Evolutionary conservation across 208 protist species (phyloP).

Genomic region (Trypanosoma boissoni): DNA sequence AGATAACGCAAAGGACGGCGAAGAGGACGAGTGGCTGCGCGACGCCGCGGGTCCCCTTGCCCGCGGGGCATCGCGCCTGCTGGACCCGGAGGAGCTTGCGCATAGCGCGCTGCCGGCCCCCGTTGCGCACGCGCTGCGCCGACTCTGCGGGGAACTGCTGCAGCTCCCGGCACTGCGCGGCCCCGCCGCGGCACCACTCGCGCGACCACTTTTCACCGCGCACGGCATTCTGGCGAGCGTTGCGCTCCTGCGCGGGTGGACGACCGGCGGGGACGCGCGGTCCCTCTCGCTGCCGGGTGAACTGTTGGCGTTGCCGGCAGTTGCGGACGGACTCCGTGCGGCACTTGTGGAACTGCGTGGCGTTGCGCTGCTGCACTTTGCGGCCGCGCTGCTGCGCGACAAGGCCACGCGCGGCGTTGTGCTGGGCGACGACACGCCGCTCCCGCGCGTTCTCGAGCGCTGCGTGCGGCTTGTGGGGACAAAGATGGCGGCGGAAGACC

Average conservation of each 20-base stretch:
- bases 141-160: slow-evolving; percentile 17
- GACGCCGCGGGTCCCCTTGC: slow-evolving; percentile 19
- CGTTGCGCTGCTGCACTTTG: slow-evolving; percentile 66
- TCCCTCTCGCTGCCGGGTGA: background rate
- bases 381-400: slow-evolving; percentile 44
- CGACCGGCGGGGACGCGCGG: background rate
- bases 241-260: background rate
- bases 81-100: slow-evolving; percentile 10
- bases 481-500: slow-evolving; percentile 48
- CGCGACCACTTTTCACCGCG: slow-evolving; percentile 11
- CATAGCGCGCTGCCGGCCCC: background rate
- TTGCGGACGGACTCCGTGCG: slow-evolving; percentile 30
- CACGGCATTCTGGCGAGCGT: slow-evolving; percentile 22
- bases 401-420: slow-evolving; percentile 33
- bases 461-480: slow-evolving; percentile 61
- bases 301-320: slow-evolving; percentile 15
- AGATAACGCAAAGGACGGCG: too few species aligned
- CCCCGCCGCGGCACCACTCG: slow-evolving; percentile 4
- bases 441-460: slow-evolving; percentile 40
- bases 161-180: background rate
- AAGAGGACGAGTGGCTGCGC: slow-evolving; percentile 22
- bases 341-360: slow-evolving; percentile 40
- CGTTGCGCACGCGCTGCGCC: slow-evolving; percentile 12
- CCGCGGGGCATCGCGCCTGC: slow-evolving; percentile 1
- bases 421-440: slow-evolving; percentile 13